Evolutionary conservation across 2,329 filamentous ascomycete genomes (phyloP).

Genomic region (Drechslera avenae): DNA sequence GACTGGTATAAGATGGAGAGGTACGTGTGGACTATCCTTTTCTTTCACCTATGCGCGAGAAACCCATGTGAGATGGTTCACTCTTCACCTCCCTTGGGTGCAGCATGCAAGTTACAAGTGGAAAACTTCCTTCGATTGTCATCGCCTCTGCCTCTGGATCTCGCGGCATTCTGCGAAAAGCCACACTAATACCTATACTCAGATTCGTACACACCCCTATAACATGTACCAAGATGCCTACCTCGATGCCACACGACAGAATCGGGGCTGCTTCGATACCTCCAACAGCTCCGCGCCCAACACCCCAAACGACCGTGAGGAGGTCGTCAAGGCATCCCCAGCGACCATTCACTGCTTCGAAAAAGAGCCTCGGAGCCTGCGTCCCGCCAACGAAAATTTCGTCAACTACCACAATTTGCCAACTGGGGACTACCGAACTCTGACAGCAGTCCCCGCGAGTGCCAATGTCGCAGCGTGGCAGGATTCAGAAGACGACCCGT

Average conservation of each 20-base stretch:
- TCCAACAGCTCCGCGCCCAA: not conserved
- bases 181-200: not conserved
- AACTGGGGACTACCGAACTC: not conserved
- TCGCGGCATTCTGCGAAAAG: not conserved
- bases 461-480: not conserved
- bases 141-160: not conserved
- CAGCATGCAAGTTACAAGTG: not conserved
- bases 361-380: not conserved
- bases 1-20: not conserved
- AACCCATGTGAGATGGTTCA: not conserved
- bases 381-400: not conserved
- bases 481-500: not conserved
- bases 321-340: not conserved
- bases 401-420: not conserved
- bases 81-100: not conserved
- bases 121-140: not conserved
- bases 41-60: not conserved
- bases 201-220: not conserved
- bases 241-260: not conserved
- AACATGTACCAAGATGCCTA: not conserved
- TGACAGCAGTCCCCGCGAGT: not conserved
- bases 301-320: not conserved
- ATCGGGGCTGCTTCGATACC: not conserved
- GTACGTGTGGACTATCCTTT: not conserved
- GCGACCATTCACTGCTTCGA: not conserved